Evolutionary conservation across 371 early-diverging fungal genomes (phyloP).

Genomic region (Saksenaea vasiformis): DNA sequence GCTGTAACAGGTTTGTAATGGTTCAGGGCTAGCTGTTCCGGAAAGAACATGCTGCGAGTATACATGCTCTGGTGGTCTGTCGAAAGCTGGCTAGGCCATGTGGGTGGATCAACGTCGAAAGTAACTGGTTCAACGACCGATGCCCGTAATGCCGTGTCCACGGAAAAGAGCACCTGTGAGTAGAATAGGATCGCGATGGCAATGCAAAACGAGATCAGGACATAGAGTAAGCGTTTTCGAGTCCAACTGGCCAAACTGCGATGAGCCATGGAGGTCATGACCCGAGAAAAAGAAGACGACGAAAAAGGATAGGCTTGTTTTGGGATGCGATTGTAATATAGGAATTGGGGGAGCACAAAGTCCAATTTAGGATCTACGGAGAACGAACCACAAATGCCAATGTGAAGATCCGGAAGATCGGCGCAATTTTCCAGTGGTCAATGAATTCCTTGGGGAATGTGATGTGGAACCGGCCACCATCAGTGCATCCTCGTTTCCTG

Average conservation of each 20-base stretch:
- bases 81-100: not conserved
- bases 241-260: not conserved
- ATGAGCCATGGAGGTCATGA: not conserved
- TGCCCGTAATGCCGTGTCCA: not conserved
- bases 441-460: too few relatives aligned
- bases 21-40: slow-evolving; percentile 34
- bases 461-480: too few relatives aligned
- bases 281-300: not conserved
- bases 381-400: too few relatives aligned
- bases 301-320: not conserved
- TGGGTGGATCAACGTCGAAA: not conserved
- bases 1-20: slow-evolving; percentile 58
- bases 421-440: too few relatives aligned
- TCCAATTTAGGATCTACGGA: too few relatives aligned
- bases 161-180: not conserved
- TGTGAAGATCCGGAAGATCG: too few relatives aligned
- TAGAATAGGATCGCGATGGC: not conserved
- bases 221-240: not conserved
- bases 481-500: too few relatives aligned
- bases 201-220: not conserved
- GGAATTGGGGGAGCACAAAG: too few relatives aligned
- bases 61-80: slow-evolving; percentile 29
- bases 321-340: too few relatives aligned
- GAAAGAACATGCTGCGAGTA: slow-evolving; percentile 38
- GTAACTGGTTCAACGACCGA: not conserved